These are phyloP conservation scores for Picea engelmannii DNA, from an alignment of 83 land plant genomes.

Conservation along the genomic window DNA sequence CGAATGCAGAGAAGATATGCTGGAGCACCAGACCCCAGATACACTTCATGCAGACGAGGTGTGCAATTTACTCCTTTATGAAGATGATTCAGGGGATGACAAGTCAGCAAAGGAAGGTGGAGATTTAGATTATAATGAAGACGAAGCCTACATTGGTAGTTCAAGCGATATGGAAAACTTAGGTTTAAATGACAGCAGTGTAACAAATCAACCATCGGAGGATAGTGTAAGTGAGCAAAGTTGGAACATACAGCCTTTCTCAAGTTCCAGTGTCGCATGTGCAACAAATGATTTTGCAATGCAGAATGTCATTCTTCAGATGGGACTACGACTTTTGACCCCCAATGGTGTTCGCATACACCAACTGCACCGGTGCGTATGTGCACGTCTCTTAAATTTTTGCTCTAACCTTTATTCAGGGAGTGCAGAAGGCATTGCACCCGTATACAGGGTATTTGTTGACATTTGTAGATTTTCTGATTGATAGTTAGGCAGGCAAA, in stretches of 20 bases:
- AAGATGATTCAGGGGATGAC: not conserved
- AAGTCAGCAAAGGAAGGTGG: not conserved
- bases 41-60: not conserved
- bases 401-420: not conserved
- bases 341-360: constrained; percentile 89
- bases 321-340: constrained; percentile 86
- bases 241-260: constrained; percentile 64
- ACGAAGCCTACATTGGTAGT: constrained; percentile 6
- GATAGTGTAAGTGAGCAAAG: constrained; percentile 73
- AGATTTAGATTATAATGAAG: not conserved
- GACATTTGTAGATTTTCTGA: not conserved
- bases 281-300: constrained; percentile 92
- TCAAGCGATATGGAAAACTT: constrained; percentile 26
- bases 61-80: not conserved
- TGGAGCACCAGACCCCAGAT: constrained; percentile 1
- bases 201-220: constrained; percentile 24
- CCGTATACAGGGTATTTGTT: not conserved
- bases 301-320: constrained; percentile 98
- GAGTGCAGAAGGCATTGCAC: not conserved
- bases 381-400: not conserved
- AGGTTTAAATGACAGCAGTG: constrained; percentile 39
- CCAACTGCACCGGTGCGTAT: constrained; percentile 72
- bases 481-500: not conserved
- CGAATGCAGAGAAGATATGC: not conserved
- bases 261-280: constrained; percentile 89